These are phyloP conservation scores for Phytophthora pini DNA, from an alignment of 352 stramenopile species.

Conservation along the genomic window DNA sequence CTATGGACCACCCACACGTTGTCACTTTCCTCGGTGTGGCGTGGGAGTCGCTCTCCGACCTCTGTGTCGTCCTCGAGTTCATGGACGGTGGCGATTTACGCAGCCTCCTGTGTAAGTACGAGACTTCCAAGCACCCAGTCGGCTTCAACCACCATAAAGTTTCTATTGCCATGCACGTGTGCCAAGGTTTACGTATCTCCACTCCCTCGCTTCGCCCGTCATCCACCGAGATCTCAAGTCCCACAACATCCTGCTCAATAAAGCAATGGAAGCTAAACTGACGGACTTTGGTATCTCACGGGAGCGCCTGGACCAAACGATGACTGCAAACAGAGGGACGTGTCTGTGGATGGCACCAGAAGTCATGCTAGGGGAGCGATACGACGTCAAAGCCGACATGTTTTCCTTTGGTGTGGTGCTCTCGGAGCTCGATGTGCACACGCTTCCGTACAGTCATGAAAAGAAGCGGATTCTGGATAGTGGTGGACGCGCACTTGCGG, in stretches of 20 bases:
- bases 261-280: constrained; percentile 17
- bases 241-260: constrained; percentile 19
- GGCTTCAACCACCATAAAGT: constrained; percentile 3
- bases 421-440: neutral
- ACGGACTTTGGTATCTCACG: constrained; percentile 41
- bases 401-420: constrained; percentile 2
- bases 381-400: constrained; percentile 1
- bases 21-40: constrained; percentile 55
- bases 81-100: constrained; percentile 49
- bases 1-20: constrained; percentile 51
- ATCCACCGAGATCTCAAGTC: constrained; percentile 33
- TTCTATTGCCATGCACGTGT: neutral
- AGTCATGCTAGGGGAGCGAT: constrained; percentile 1
- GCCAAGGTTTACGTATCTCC: constrained; percentile 19
- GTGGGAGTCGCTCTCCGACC: constrained; percentile 42
- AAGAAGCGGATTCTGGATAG: neutral
- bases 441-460: neutral
- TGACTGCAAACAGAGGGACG: constrained; percentile 22
- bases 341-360: constrained; percentile 5
- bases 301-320: constrained; percentile 20
- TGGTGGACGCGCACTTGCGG: neutral
- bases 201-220: constrained; percentile 10
- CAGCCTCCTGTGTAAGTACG: constrained; percentile 28
- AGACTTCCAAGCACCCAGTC: constrained; percentile 14
- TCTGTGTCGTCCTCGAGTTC: constrained; percentile 51